Percentiles rank a stretch among this genome's conserved stretches.
phyloP scores from a whole-genome alignment of 345 rosid genomes.

The Euphorbia tirucalli region DNA sequence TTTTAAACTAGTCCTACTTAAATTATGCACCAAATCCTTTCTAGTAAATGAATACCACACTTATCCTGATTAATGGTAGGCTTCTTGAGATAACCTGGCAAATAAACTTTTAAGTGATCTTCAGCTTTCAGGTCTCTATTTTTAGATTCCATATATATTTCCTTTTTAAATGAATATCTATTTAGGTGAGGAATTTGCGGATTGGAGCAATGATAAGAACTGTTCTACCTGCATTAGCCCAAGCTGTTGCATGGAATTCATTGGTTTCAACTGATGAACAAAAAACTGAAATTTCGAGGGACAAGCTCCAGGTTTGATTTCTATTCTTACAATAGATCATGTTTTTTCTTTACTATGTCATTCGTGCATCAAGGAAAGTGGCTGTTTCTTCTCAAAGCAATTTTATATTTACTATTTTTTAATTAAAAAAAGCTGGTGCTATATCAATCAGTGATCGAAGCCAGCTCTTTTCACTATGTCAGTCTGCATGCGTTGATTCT shows the following conservation, averaged over 20 bases:
- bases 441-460: background rate
- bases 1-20: background rate
- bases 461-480: slow-evolving; percentile 1
- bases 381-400: background rate
- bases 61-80: background rate
- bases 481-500: background rate
- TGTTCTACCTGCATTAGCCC: slow-evolving; percentile 83
- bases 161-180: slow-evolving; percentile 3
- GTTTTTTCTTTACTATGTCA: background rate
- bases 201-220: slow-evolving; percentile 96
- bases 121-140: background rate
- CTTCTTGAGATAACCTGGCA: background rate
- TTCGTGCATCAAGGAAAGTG: background rate
- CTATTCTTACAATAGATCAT: background rate
- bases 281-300: slow-evolving; percentile 41
- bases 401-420: background rate
- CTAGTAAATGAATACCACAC: background rate
- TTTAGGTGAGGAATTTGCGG: slow-evolving; percentile 74
- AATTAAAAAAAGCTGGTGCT: background rate
- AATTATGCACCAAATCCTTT: background rate
- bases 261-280: slow-evolving; percentile 35
- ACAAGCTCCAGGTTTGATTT: slow-evolving; percentile 64
- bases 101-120: background rate
- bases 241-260: slow-evolving; percentile 70
- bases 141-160: slow-evolving; percentile 11